Evolutionary conservation across 2,329 filamentous ascomycete species (phyloP).

Genomic region (Taxawa tesnikishii): DNA sequence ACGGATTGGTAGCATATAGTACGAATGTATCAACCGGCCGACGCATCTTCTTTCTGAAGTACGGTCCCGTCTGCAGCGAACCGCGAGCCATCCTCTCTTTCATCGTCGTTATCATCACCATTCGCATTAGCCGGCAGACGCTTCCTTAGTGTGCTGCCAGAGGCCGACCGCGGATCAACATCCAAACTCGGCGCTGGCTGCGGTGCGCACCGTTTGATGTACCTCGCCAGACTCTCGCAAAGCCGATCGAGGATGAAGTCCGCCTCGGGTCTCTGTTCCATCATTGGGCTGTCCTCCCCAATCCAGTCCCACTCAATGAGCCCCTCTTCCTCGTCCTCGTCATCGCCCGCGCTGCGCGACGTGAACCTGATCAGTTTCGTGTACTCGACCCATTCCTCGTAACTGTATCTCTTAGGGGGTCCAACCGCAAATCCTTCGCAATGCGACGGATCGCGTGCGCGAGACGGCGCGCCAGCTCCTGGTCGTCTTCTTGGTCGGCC

Average conservation of each 20-base stretch:
- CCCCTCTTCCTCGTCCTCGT: constrained; percentile 44
- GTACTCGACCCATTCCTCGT: constrained; percentile 80
- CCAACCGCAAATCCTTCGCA: constrained; percentile 47
- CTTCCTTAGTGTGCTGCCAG: no score
- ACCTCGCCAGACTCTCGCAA: constrained; percentile 49
- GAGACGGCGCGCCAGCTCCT: constrained; percentile 48
- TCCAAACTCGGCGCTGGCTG: no score
- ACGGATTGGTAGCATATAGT: no score
- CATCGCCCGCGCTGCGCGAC: constrained; percentile 19
- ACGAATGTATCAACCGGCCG: no score
- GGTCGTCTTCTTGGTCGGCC: constrained; percentile 35
- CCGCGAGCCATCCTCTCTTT: no score
- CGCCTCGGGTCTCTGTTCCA: constrained; percentile 48
- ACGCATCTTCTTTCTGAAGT: no score
- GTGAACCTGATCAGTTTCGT: constrained; percentile 58
- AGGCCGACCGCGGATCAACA: not conserved
- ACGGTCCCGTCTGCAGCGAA: no score
- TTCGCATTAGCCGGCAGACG: no score
- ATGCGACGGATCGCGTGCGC: constrained; percentile 59
- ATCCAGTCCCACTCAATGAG: constrained; percentile 63
- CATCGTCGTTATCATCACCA: no score
- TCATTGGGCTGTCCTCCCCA: constrained; percentile 54
- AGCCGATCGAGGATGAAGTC: constrained; percentile 56
- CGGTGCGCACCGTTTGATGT: constrained; percentile 16
- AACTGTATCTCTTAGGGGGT: constrained; percentile 57